Conservation (phyloP, 306 rosid species). For the Nissolia schottii region DNA sequence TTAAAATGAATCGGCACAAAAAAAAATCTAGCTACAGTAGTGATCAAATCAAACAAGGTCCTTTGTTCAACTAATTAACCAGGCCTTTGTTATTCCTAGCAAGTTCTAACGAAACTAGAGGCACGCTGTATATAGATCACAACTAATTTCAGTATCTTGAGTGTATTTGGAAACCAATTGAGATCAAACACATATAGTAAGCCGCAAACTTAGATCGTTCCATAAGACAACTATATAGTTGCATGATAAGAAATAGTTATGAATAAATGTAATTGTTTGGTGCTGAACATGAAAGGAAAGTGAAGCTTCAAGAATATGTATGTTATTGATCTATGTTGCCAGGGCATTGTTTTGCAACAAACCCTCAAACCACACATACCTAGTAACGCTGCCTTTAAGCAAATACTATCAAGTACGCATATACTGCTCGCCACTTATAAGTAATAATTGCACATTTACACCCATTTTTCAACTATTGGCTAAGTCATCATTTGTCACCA, state of each 20-base stretch:
- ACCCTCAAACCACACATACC: conserved; percentile 1
- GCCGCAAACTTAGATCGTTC: background rate
- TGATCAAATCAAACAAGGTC: too few species aligned
- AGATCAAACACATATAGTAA: background rate
- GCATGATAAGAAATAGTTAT: background rate
- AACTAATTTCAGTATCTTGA: background rate
- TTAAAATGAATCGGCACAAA: too few species aligned
- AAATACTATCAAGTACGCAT: background rate
- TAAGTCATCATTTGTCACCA: background rate
- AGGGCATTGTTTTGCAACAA: background rate
- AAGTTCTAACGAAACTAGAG: background rate
- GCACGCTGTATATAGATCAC: background rate
- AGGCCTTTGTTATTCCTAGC: background rate
- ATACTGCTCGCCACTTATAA: background rate
- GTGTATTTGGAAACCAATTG: background rate
- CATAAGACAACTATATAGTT: too few species aligned
- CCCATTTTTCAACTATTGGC: background rate
- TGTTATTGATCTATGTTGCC: background rate
- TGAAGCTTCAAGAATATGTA: background rate
- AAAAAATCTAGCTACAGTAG: too few species aligned
- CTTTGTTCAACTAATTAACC: background rate
- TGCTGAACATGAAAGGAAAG: background rate
- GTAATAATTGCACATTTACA: background rate
- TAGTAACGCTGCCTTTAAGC: background rate
- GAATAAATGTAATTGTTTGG: background rate